These are phyloP conservation scores for Akanthomyces lecanii DNA, from an alignment of 2,329 filamentous ascomycete species.

Conservation along the genomic window DNA sequence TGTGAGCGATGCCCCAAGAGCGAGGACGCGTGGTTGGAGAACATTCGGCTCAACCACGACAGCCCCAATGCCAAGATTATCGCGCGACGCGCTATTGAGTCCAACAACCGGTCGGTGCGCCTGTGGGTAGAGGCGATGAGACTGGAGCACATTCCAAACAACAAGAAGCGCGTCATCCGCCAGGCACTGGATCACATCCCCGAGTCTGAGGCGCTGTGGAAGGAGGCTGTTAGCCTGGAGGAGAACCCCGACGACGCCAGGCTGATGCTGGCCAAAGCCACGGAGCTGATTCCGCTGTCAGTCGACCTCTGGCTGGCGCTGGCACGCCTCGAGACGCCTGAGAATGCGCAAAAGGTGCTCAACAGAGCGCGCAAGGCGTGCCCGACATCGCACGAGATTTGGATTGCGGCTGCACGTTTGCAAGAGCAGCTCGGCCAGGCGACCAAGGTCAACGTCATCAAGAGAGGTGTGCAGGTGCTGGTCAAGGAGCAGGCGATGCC, in stretches of 20 bases:
- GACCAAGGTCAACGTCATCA: constrained; percentile 85
- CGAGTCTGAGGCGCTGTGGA: constrained; percentile 96
- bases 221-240: constrained; percentile 92
- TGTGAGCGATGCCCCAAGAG: constrained; percentile 90
- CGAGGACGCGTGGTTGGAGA: constrained; percentile 94
- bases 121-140: constrained; percentile 97
- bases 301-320: constrained; percentile 94
- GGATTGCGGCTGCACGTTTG: constrained; percentile 88
- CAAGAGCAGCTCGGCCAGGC: constrained; percentile 83
- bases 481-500: constrained; percentile 93
- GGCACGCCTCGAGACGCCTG: constrained; percentile 80
- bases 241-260: constrained; percentile 85
- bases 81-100: constrained; percentile 85
- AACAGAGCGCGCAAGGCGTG: constrained; percentile 93
- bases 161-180: constrained; percentile 88
- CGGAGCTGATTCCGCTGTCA: constrained; percentile 88
- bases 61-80: constrained; percentile 93
- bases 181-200: constrained; percentile 90
- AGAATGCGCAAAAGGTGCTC: constrained; percentile 90
- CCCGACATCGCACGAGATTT: constrained; percentile 90
- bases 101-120: constrained; percentile 81
- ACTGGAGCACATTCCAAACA: constrained; percentile 73
- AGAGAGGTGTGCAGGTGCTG: constrained; percentile 82
- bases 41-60: constrained; percentile 81
- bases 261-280: constrained; percentile 87